Conservation (phyloP, 176 grass and related monocot species). For the Miscanthus lutarioriparius region DNA sequence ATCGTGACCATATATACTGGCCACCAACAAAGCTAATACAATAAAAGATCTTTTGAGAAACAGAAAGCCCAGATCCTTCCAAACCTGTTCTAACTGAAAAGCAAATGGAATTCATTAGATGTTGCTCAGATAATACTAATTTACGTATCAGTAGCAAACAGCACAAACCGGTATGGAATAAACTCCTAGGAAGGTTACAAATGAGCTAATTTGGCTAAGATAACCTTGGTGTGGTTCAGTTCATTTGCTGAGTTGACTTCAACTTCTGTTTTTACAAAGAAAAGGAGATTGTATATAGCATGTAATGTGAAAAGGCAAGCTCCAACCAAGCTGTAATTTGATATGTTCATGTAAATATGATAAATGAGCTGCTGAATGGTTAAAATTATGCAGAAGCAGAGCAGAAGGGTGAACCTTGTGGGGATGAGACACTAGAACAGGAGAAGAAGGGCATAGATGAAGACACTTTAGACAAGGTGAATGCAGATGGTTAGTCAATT, state of each 20-base stretch:
- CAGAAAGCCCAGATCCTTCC: too few species aligned
- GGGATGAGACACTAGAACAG: too few species aligned
- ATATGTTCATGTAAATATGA: too few species aligned
- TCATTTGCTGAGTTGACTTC: background rate
- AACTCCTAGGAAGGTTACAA: background rate
- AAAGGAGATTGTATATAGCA: background rate
- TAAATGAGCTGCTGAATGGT: too few species aligned
- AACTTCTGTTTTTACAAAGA: background rate
- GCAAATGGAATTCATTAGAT: slow-evolving; percentile 6
- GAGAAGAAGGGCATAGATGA: too few species aligned
- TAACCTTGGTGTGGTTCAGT: background rate
- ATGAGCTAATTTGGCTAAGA: background rate
- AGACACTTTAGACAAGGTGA: too few species aligned
- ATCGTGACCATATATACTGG: too few species aligned
- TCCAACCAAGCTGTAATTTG: slow-evolving; percentile 12
- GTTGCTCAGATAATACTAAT: slow-evolving; percentile 13
- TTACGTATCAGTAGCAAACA: background rate
- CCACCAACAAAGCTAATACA: too few species aligned
- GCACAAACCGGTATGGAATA: background rate
- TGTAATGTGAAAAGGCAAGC: background rate
- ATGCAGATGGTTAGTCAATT: too few species aligned
- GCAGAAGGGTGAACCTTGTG: too few species aligned
- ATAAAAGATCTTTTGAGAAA: too few species aligned
- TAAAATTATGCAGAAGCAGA: too few species aligned
- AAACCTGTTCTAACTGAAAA: slow-evolving; percentile 89